Evolutionary conservation across 257 asterid species (phyloP), one percentile per base, ranked within the genome.

Genomic region (Solanum commersonii): DNA sequence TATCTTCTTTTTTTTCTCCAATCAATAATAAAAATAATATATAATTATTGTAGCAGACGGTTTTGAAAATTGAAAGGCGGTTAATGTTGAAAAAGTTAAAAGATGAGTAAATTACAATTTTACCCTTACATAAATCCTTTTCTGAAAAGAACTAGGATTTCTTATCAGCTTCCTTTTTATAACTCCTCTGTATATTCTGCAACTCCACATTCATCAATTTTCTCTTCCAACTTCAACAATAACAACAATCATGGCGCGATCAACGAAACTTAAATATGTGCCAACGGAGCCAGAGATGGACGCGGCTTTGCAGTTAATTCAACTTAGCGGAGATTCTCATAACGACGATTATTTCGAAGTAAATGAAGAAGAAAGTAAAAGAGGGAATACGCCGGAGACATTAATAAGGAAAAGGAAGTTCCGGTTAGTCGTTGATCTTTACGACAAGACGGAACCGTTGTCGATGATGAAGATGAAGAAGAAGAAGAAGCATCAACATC

Each of bases 251-350:
- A 22, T 25, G 65, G 16, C 15, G 65, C 70, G 5, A 79, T 15
- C 65, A 6, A 42, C 8, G 35, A 38, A 13, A 11, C 83, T 40
- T 77, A 13, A 40, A 40, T 77, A 38, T 77, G 2, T 40, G 60
- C 20, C 38, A 6, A 87, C 87, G 15, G 87, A 85, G 15, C 90
- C 88, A 4, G 91, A 92, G 10, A 60, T 90, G 29, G 91, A 89
- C 3, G 92, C 92, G 25, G 92, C 92, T 10, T 5, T 87, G 35
- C 91, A 87, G 71, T 60, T 92, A 87, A 89, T 92, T 84, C 92
- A 92, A 52, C 92, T 90, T 38, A 90, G 91, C 38, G 89, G 89
- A 2, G 89, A 87, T 84, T 88, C 88, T 27, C 22, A 34, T 31
- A 6, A 14, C 20, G 44, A 70, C 16, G 11, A 23, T 56, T 56